Evolutionary conservation across 495 filamentous ascomycete genomes (phyloP).

Genomic region (Aspergillus hancockii): DNA sequence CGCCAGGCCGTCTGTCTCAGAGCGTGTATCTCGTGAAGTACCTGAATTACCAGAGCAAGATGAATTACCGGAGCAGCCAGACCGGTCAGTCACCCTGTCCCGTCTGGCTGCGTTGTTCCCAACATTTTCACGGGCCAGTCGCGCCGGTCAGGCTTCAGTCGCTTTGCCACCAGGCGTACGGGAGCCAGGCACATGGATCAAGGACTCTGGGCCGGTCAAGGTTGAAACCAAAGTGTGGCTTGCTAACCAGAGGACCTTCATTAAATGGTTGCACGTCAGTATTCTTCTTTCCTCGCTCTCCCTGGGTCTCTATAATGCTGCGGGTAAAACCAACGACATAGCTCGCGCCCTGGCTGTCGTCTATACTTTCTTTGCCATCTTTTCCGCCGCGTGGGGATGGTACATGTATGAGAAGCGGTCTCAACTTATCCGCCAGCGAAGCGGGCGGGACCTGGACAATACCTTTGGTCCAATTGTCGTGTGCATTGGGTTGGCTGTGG

Average conservation of each 20-base stretch:
- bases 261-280: slow-evolving; percentile 96
- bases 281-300: slow-evolving; percentile 81
- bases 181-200: slow-evolving; percentile 82
- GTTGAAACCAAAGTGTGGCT: slow-evolving; percentile 99
- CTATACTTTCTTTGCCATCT: slow-evolving; percentile 79
- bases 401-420: slow-evolving; percentile 74
- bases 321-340: slow-evolving; percentile 67
- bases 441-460: slow-evolving; percentile 91
- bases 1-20: slow-evolving; percentile 25
- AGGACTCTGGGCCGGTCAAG: slow-evolving; percentile 84
- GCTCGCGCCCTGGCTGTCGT: slow-evolving; percentile 74
- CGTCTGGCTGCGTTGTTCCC: slow-evolving; percentile 64
- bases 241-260: slow-evolving; percentile 94
- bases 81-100: slow-evolving; percentile 29
- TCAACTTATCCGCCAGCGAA: slow-evolving; percentile 76
- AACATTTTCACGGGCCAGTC: slow-evolving; percentile 71
- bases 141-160: slow-evolving; percentile 44
- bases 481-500: slow-evolving; percentile 73
- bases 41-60: slow-evolving; percentile 17
- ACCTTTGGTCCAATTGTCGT: slow-evolving; percentile 80
- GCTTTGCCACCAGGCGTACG: slow-evolving; percentile 80
- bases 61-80: slow-evolving; percentile 15
- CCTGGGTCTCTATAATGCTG: slow-evolving; percentile 83
- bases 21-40: slow-evolving; percentile 17
- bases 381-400: slow-evolving; percentile 86